phyloP scores from a whole-genome alignment of 2,329 filamentous ascomycete genomes.

The Whalleya microplaca region DNA sequence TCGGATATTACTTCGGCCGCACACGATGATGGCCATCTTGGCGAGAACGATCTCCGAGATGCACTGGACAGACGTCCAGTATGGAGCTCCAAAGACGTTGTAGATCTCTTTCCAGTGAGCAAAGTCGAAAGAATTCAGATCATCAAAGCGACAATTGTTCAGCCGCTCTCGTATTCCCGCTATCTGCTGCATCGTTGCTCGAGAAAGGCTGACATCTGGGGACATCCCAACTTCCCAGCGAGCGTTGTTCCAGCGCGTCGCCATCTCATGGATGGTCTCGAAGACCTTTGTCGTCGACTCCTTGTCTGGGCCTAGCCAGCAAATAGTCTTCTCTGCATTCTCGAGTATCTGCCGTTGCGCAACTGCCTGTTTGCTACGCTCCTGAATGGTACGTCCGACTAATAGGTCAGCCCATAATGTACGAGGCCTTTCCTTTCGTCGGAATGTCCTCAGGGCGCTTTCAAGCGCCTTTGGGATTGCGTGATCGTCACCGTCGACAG shows the following conservation, averaged over 20 bases:
- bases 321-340: slow-evolving; percentile 29
- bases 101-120: slow-evolving; percentile 21
- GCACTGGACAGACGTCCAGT: slow-evolving; percentile 23
- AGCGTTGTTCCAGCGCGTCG: slow-evolving; percentile 10
- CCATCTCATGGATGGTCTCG: slow-evolving; percentile 24
- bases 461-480: slow-evolving; percentile 21
- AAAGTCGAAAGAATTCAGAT: slow-evolving; percentile 28
- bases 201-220: slow-evolving; percentile 3
- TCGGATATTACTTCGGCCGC: slow-evolving; percentile 27
- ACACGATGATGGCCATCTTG: slow-evolving; percentile 19
- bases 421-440: slow-evolving; percentile 25
- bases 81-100: slow-evolving; percentile 21
- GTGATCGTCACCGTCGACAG: slow-evolving; percentile 19
- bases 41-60: slow-evolving; percentile 29
- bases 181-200: slow-evolving; percentile 15
- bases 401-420: slow-evolving; percentile 30
- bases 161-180: slow-evolving; percentile 7
- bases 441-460: slow-evolving; percentile 26
- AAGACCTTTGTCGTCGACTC: slow-evolving; percentile 19
- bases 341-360: slow-evolving; percentile 19
- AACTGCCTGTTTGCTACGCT: slow-evolving; percentile 20
- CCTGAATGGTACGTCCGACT: slow-evolving; percentile 21
- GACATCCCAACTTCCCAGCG: too few species aligned
- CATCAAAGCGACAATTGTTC: slow-evolving; percentile 10
- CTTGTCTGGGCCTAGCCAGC: slow-evolving; percentile 28